phyloP scores from a whole-genome alignment of 441 rosid genomes.

The Biscutella laevigata region DNA sequence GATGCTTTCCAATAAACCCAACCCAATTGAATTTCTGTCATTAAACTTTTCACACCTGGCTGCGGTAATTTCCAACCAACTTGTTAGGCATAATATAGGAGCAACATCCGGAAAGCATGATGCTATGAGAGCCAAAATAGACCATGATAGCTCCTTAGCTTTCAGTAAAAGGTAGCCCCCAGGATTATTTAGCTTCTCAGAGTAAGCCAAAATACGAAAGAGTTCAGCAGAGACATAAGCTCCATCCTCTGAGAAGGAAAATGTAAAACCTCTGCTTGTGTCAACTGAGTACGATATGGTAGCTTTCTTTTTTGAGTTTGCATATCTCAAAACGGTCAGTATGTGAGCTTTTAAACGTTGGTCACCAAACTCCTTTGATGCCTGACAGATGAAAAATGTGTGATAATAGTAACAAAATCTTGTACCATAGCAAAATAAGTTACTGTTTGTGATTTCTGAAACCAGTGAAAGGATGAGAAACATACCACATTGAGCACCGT shows the following conservation, averaged over 20 bases:
- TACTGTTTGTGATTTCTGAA: conserved; percentile 12
- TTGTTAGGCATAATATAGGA: conserved; percentile 77
- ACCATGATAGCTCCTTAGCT: conserved; percentile 97
- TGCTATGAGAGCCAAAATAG: conserved; percentile 91
- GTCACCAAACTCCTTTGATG: conserved; percentile 81
- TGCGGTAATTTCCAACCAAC: conserved; percentile 99
- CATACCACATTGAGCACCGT: conserved; percentile 73
- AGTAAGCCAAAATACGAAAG: conserved; percentile 79
- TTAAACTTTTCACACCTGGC: conserved; percentile 56
- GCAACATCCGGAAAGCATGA: conserved; percentile 92
- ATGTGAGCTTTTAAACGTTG: conserved; percentile 85
- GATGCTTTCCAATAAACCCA: conserved; percentile 6
- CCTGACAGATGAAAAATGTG: conserved; percentile 44
- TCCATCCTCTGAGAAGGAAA: conserved; percentile 48
- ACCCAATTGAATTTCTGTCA: conserved; percentile 11
- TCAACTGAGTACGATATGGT: conserved; percentile 45
- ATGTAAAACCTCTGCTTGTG: conserved; percentile 35
- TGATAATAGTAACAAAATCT: conserved; percentile 11
- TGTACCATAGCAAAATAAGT: conserved; percentile 3
- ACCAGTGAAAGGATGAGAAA: conserved; percentile 16
- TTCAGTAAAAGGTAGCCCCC: conserved; percentile 77
- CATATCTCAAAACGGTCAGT: conserved; percentile 72
- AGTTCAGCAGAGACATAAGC: conserved; percentile 64
- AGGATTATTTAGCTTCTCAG: conserved; percentile 80
- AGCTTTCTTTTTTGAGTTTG: conserved; percentile 68